These are phyloP conservation scores for Pestalotiopsis sp. DNA, from an alignment of 2,329 filamentous ascomycete genomes.

Conservation along the genomic window DNA sequence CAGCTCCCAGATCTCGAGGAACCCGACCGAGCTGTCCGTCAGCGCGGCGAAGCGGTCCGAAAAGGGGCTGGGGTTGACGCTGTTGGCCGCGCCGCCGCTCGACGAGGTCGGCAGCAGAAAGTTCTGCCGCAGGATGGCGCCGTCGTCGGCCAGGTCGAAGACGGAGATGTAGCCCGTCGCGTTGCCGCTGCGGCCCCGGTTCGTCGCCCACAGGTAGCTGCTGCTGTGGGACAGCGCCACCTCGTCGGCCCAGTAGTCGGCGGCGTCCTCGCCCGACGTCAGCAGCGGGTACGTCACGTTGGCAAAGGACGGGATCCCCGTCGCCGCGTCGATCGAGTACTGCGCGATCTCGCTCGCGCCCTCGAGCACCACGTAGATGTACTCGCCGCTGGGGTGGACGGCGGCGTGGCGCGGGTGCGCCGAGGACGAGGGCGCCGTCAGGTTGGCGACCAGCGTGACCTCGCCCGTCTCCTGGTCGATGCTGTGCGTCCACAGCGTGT, in stretches of 20 bases:
- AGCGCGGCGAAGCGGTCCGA: slow-evolving; percentile 34
- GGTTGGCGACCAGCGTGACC: slow-evolving; percentile 14
- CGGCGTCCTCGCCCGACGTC: slow-evolving; percentile 19
- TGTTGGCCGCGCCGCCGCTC: slow-evolving; percentile 38
- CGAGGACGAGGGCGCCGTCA: slow-evolving; percentile 19
- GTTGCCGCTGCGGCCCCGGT: slow-evolving; percentile 19
- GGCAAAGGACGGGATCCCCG: slow-evolving; percentile 15
- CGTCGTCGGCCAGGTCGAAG: slow-evolving; percentile 29
- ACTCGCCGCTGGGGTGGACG: slow-evolving; percentile 25
- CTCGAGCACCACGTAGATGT: slow-evolving; percentile 29
- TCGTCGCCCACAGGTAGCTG: slow-evolving; percentile 34
- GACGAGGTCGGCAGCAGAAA: slow-evolving; percentile 33
- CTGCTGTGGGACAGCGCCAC: slow-evolving; percentile 29
- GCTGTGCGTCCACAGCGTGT: slow-evolving; percentile 40
- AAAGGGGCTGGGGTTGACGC: slow-evolving; percentile 33
- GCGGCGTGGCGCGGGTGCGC: slow-evolving; percentile 30
- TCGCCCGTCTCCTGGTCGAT: slow-evolving; percentile 22
- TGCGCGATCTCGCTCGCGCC: slow-evolving; percentile 26
- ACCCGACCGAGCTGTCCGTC: slow-evolving; percentile 36
- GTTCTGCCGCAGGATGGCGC: slow-evolving; percentile 30
- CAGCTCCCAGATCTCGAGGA: slow-evolving; percentile 37
- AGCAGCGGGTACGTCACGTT: slow-evolving; percentile 25
- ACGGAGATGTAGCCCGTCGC: slow-evolving; percentile 35
- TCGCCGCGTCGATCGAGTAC: slow-evolving; percentile 18
- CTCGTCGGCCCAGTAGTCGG: slow-evolving; percentile 35